phyloP scores from a whole-genome alignment of 345 rosid genomes.

The Murraya paniculata region DNA sequence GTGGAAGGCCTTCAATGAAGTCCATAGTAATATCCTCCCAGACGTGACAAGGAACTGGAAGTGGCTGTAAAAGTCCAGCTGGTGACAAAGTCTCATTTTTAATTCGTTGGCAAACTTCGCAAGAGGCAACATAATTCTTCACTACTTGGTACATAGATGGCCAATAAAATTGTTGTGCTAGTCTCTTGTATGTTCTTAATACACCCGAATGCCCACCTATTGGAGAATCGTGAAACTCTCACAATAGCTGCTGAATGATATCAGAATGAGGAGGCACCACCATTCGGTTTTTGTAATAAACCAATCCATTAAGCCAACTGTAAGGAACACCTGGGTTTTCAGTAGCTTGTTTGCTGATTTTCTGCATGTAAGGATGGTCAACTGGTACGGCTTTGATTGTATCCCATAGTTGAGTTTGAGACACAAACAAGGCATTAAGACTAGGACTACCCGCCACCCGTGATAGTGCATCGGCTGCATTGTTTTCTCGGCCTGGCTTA shows the following conservation, averaged over 20 bases:
- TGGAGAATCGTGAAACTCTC: slow-evolving; percentile 6
- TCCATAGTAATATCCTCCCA: slow-evolving; percentile 11
- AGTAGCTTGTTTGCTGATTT: background rate
- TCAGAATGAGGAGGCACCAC: background rate
- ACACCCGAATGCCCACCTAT: background rate
- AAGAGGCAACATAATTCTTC: background rate
- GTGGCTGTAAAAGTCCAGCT: background rate
- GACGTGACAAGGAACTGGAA: background rate
- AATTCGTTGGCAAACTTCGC: background rate
- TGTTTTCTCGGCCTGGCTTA: too few relatives aligned
- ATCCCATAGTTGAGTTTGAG: background rate
- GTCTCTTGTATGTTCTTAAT: background rate
- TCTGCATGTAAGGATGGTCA: background rate
- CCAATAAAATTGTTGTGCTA: slow-evolving; percentile 12
- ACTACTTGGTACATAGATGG: background rate
- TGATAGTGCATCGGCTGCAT: too few relatives aligned
- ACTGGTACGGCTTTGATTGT: background rate
- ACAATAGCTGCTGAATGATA: background rate
- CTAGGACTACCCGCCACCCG: background rate
- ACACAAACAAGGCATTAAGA: background rate
- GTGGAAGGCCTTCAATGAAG: background rate
- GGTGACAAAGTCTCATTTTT: background rate
- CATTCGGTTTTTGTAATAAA: background rate
- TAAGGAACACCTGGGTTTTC: background rate
- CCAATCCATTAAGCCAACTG: background rate